Evolutionary conservation across 768 basidiomycete genomes (phyloP).

Genomic region (Peribolospora kevripleyi): DNA sequence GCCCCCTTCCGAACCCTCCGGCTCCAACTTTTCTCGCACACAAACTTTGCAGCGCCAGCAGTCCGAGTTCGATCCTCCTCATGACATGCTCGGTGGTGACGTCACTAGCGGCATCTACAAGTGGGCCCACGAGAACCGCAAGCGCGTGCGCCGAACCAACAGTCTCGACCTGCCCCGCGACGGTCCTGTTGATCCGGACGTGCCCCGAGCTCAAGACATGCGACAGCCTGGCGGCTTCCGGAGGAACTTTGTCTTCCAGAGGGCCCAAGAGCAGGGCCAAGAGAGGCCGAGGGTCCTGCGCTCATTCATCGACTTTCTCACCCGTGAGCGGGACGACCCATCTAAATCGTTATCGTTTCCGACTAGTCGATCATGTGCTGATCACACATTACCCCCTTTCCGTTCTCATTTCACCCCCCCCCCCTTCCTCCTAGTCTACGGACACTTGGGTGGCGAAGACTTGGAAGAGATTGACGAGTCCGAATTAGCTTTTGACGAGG

Average conservation of each 20-base stretch:
- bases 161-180: constrained; percentile 5
- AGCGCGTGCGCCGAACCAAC: not conserved
- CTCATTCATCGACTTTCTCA: constrained; percentile 49
- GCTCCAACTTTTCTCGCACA: not conserved
- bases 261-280: constrained; percentile 39
- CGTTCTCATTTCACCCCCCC: constrained; percentile 3
- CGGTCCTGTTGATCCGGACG: constrained; percentile 26
- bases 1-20: not conserved
- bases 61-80: not conserved
- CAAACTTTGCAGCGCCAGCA: not conserved
- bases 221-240: constrained; percentile 89
- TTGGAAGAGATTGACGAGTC: constrained; percentile 71
- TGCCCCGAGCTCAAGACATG: constrained; percentile 70
- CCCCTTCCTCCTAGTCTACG: constrained; percentile 66
- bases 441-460: constrained; percentile 78
- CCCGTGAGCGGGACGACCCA: not conserved
- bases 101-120: constrained; percentile 65
- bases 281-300: constrained; percentile 36
- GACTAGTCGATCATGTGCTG: not conserved
- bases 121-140: constrained; percentile 54
- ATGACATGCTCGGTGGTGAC: constrained; percentile 3
- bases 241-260: constrained; percentile 56
- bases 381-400: not conserved
- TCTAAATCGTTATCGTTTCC: not conserved
- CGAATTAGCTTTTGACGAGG: constrained; percentile 32